Base-by-base conservation (phyloP, 2,329 filamentous ascomycete species). In the Hypocreales sp. region DNA sequence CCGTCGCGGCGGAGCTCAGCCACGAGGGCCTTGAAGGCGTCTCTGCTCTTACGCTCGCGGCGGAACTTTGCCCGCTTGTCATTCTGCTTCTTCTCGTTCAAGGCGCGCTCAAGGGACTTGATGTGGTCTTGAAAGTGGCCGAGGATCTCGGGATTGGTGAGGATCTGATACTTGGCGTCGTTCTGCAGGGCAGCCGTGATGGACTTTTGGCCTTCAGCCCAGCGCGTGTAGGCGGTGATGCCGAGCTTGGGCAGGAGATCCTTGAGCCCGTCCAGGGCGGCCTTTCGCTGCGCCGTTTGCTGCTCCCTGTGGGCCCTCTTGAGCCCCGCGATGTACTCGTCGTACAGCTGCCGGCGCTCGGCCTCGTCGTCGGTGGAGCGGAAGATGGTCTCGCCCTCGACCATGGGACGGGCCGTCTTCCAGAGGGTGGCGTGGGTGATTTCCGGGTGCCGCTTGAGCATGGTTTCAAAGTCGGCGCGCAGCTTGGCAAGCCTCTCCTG, bases 361-460 rank as follows among this genome's bases (percentile, higher is more conserved):
- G 71, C 67, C 41, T 98, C 90, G 47, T 87, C 70, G 40, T 79
- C 79, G 23, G 86, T 87, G 17, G 84, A 87, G 41, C 84, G 78
- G 59, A 95, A 98, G 33, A 92, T 90, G 25, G 83, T 90, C 61
- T 98, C 90, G 26, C 79, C 79, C 53, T 95, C 83, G 35, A 98
- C 83, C 37, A 94, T 92, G 8, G 84, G 83, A 26, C 82, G 76
- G 28, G 87, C 90, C 11, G 83, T 94, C 66, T 84, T 92, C 90
- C 90, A 98, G 35, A 84, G 79, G 22, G 87, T 94, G 53, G 92
- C 94, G 51, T 94, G 74, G 53, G 86, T 90, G 54, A 98, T 95
- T 53, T 98, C 90, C 34, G 86, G 84, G 51, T 98, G 87, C 39
- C 84, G 86, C 55, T 79, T 83, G 39, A 98, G 68, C 90, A 98